Percentiles rank a stretch among this genome's conserved stretches.
Conservation (phyloP, 805 yeast species). For the Clavispora phyllophila region DNA sequence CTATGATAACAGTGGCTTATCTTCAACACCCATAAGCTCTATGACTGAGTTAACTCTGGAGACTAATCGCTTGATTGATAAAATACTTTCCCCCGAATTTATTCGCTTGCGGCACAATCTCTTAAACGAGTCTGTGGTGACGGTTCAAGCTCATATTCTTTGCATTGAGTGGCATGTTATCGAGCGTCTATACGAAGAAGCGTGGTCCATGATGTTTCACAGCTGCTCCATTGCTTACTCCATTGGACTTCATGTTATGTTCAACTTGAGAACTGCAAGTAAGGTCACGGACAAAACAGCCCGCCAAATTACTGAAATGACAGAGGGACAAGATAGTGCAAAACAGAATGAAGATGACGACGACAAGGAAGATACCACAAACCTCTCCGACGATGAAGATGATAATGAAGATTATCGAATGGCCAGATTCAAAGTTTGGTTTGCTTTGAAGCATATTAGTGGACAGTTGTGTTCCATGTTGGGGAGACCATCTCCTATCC, state of each 20-base stretch:
- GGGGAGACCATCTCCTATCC: slow-evolving; percentile 52
- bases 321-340: neutral
- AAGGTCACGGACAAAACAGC: slow-evolving; percentile 1
- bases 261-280: slow-evolving; percentile 17
- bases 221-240: slow-evolving; percentile 47
- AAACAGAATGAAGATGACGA: slow-evolving; percentile 18
- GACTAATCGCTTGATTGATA: slow-evolving; percentile 14
- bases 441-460: slow-evolving; percentile 43
- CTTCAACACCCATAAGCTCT: slow-evolving; percentile 8
- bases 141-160: slow-evolving; percentile 45
- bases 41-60: slow-evolving; percentile 17
- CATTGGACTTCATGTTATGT: slow-evolving; percentile 47
- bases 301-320: slow-evolving; percentile 1
- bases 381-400: slow-evolving; percentile 12
- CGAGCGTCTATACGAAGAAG: slow-evolving; percentile 45
- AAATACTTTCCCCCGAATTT: slow-evolving; percentile 35
- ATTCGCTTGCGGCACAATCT: slow-evolving; percentile 43
- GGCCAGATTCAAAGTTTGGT: slow-evolving; percentile 43
- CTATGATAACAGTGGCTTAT: slow-evolving; percentile 8
- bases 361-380: neutral
- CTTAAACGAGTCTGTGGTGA: slow-evolving; percentile 42
- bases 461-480: slow-evolving; percentile 47
- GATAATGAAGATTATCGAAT: slow-evolving; percentile 32
- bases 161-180: slow-evolving; percentile 49
- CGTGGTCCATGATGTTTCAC: slow-evolving; percentile 49